Evolutionary conservation across 129 eudicot species (phyloP), one percentile per base, ranked within the genome.

Genomic region (Pittosporum tobira): DNA sequence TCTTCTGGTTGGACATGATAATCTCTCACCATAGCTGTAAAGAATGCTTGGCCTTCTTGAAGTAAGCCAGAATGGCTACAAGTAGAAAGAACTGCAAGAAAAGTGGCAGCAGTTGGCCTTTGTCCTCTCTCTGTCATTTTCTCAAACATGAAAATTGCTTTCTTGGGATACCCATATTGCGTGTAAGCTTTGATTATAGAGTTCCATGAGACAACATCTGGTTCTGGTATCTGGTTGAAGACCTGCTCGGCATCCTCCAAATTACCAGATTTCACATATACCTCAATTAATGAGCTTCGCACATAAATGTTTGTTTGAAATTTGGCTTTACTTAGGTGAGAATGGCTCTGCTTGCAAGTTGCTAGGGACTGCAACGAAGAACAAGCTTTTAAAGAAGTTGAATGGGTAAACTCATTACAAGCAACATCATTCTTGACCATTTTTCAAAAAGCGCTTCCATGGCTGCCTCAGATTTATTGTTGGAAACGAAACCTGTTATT

Each of bases 191-290:
- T 69, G 14, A 85, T 61, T 48, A 84, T 71, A 4, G 85, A 72
- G 52, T 84, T 84, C 88, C 94, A 84, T 4, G 85, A 81, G 47
- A 75, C 30, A 23, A 76, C 30, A 53, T 81, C 76, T 1, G 40
- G 72, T 21, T 65, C 63, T 24, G 16, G 54, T 78, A 77, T 70
- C 12, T 73, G 69, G 9, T 48, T 62, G 22, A 84, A 81, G 27
- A 67, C 66, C 23, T 27, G 10, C 57, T 65, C 57, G 6, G 85
- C 80, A 50, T 77, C 67, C 8, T 63, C 31, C 6, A 81, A 63
- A 22, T 52, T 59, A 37, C 88, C 85, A 66, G 82, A 74, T 71
- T 46, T 84, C 43, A 78, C 68, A 56, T 80, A 80, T 40, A n/a
- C 46, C 18, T 40, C 46, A 10, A 40, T 40, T 40, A 40, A 40